Evolutionary conservation across 441 rosid genomes (phyloP).

Genomic region (Mallotus japonicus): DNA sequence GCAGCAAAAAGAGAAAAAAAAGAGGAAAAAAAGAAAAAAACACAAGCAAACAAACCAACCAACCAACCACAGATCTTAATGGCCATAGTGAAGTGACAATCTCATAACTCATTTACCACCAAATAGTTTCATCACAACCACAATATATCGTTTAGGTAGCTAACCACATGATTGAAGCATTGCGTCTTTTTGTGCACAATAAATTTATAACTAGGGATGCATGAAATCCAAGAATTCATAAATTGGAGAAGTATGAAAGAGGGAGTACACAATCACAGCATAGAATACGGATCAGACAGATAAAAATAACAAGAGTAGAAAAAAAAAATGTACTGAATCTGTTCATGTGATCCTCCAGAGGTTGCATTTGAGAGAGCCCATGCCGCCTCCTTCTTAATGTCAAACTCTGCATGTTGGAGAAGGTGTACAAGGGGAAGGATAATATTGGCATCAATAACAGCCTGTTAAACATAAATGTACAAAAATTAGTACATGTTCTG

Average conservation of each 20-base stretch:
- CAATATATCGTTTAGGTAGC: not conserved
- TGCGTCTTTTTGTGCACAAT: not conserved
- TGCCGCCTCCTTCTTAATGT: constrained; percentile 76
- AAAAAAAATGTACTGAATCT: constrained; percentile 53
- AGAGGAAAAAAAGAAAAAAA: too few species aligned
- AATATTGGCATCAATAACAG: constrained; percentile 60
- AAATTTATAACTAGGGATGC: not conserved
- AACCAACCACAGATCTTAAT: not conserved
- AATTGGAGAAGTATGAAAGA: not conserved
- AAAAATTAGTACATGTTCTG: not conserved
- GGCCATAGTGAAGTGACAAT: not conserved
- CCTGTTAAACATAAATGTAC: constrained; percentile 32
- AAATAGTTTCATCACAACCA: not conserved
- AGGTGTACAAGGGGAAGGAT: constrained; percentile 54
- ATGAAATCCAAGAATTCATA: not conserved
- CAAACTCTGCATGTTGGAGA: constrained; percentile 80
- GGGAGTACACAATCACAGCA: too few species aligned
- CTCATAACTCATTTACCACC: not conserved
- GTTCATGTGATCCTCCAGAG: constrained; percentile 77
- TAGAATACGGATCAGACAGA: too few species aligned
- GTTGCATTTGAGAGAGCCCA: constrained; percentile 83
- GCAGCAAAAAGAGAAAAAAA: too few species aligned
- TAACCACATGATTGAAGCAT: not conserved
- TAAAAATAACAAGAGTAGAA: too few species aligned
- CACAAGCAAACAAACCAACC: too few species aligned